Conservation (phyloP, 257 asterid genomes). For the Vinca minor region DNA sequence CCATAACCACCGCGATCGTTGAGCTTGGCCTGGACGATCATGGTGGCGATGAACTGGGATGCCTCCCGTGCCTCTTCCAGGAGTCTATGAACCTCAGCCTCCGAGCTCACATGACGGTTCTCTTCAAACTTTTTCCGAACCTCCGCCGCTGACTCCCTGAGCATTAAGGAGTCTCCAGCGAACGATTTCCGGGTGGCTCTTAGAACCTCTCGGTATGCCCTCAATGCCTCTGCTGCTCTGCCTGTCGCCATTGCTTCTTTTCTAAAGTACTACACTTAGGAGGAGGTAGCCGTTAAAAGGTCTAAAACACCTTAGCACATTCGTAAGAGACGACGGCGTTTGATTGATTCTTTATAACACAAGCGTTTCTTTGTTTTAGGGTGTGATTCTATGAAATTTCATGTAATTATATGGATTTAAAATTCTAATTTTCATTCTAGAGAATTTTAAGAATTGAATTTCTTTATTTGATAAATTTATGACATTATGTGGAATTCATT, state of each 20-base stretch:
- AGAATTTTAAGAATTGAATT: too few relatives aligned
- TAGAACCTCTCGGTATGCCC: constrained; percentile 71
- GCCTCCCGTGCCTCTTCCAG: constrained; percentile 88
- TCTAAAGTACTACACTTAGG: too few relatives aligned
- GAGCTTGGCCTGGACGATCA: constrained; percentile 94
- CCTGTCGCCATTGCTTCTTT: constrained; percentile 46
- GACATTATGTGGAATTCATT: too few relatives aligned
- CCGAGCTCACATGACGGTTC: constrained; percentile 70
- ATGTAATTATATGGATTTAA: too few relatives aligned
- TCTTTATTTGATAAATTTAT: too few relatives aligned
- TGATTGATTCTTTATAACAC: too few relatives aligned
- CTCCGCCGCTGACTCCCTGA: constrained; percentile 75
- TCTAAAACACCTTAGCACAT: too few relatives aligned
- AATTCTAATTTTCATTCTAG: too few relatives aligned
- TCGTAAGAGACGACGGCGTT: too few relatives aligned
- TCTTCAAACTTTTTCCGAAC: constrained; percentile 83
- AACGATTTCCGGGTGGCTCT: constrained; percentile 77
- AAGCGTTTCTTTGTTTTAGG: too few relatives aligned
- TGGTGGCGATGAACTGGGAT: constrained; percentile 69
- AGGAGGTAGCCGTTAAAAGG: too few relatives aligned
- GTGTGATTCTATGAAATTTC: too few relatives aligned
- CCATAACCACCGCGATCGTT: constrained; percentile 83
- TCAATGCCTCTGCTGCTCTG: constrained; percentile 39
- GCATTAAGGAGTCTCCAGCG: constrained; percentile 87
- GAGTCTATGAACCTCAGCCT: constrained; percentile 57